Evolutionary conservation across 2,329 filamentous ascomycete species (phyloP).

Genomic region (Biscogniauxia sp.): DNA sequence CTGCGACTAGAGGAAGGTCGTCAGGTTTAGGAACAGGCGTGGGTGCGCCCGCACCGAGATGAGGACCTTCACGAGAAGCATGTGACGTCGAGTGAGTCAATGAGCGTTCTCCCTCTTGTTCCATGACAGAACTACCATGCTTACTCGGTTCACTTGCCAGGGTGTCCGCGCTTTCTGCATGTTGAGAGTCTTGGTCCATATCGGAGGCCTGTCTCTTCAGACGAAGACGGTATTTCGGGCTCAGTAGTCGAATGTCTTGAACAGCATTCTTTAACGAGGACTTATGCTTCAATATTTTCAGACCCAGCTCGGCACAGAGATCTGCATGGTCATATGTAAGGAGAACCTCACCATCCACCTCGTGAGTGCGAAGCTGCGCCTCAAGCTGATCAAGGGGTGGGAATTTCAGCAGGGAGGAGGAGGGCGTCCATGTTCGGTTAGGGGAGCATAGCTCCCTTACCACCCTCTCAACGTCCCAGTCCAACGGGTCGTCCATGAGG

Average conservation of each 20-base stretch:
- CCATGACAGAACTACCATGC: background rate
- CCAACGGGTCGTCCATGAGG: conserved; percentile 61
- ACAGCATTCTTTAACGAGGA: conserved; percentile 58
- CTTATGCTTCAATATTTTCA: conserved; percentile 58
- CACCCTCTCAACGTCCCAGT: conserved; percentile 69
- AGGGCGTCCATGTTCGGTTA: conserved; percentile 45
- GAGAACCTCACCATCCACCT: conserved; percentile 64
- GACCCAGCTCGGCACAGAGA: conserved; percentile 51
- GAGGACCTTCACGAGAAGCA: background rate
- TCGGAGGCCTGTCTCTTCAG: conserved; percentile 19
- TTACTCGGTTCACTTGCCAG: too few relatives aligned
- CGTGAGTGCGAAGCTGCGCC: conserved; percentile 54
- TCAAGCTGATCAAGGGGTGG: conserved; percentile 55
- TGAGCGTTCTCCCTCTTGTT: background rate
- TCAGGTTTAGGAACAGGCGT: too few relatives aligned
- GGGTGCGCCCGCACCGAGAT: background rate
- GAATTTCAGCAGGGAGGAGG: conserved; percentile 36
- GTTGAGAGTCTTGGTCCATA: conserved; percentile 8
- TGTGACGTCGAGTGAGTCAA: background rate
- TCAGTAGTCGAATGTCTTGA: conserved; percentile 50
- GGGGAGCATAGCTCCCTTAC: conserved; percentile 62
- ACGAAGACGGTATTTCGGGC: conserved; percentile 44
- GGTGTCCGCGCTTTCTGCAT: background rate
- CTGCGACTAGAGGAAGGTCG: background rate
- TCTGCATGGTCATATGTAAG: conserved; percentile 56